A percentile compares a stretch with the other conserved stretches of the same genome.
These are phyloP conservation scores for Pythium rishiriense DNA, from an alignment of 352 stramenopile genomes.

Conservation along the genomic window DNA sequence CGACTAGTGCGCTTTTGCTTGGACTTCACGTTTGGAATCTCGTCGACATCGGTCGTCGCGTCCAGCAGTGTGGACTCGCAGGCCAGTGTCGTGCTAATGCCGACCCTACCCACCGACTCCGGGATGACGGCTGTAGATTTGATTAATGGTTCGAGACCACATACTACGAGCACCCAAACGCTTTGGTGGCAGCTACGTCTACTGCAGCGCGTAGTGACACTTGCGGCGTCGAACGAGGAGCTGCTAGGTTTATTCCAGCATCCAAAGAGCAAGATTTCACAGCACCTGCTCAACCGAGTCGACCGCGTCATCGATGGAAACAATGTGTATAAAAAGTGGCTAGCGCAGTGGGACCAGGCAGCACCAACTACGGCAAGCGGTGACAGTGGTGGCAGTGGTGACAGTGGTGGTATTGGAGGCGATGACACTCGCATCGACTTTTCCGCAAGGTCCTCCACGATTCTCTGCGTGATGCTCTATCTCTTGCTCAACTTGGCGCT, in stretches of 20 bases:
- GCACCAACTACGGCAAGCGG: neutral
- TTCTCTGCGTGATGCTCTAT: conserved; percentile 46
- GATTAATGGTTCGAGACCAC: conserved; percentile 9
- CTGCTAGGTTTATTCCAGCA: conserved; percentile 41
- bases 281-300: conserved; percentile 23
- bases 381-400: neutral
- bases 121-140: conserved; percentile 25
- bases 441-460: conserved; percentile 31
- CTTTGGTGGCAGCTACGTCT: conserved; percentile 53
- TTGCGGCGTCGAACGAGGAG: conserved; percentile 23
- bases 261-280: conserved; percentile 46
- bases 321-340: conserved; percentile 6
- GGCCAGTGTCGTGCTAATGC: conserved; percentile 11
- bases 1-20: conserved; percentile 49
- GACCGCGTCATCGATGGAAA: conserved; percentile 17
- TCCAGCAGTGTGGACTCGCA: conserved; percentile 23
- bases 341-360: conserved; percentile 13
- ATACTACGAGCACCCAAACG: neutral
- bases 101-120: conserved; percentile 16
- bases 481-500: conserved; percentile 36
- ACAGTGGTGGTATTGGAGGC: no score
- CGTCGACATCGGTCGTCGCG: conserved; percentile 2
- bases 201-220: conserved; percentile 36
- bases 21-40: conserved; percentile 55
- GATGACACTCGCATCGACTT: conserved; percentile 41